Base-by-base conservation (phyloP, 2,329 filamentous ascomycete genomes). In the Claviceps digitariae region DNA sequence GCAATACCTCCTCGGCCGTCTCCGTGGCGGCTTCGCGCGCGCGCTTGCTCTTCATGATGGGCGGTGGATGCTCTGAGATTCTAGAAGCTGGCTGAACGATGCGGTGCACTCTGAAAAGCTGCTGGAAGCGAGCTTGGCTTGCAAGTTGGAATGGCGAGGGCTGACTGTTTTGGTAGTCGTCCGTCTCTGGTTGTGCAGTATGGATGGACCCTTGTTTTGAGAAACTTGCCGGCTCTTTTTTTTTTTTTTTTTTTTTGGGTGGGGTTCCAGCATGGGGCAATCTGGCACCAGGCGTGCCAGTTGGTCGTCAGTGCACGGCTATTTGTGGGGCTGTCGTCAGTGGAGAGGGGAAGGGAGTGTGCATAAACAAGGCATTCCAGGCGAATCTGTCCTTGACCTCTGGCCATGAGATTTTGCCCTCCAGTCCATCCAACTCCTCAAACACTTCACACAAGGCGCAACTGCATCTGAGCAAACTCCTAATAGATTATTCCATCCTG, bases 21-120 rank as follows among this genome's bases (percentile, higher is more conserved):
- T 59, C 58, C 38, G 63, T 60, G 44, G 53, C 59, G 34, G 63
- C 63, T 49, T 70, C 67, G 54, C 64, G 64, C 41, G 67, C 68
- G 51, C 68, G 67, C 57, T 71, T 71, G 64, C 67, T 71, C 60
- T 71, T 71, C 63, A 66, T 64, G 48, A 12, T 38, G 17, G 8
- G 40, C 8, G 40, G 34, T 36, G 12, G 3, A 4, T 36, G 34
- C 13, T 2, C 2, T 36, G 34, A 13, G 34, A 36, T 29, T n/a
- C n/a, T n/a, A n/a, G n/a, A n/a, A n/a, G n/a, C n/a, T n/a, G n/a
- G n/a, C n/a, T n/a, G n/a, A n/a, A n/a, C n/a, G n/a, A n/a, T n/a
- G n/a, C n/a, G n/a, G n/a, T n/a, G n/a, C n/a, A n/a, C n/a, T n/a
- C n/a, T n/a, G n/a, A n/a, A n/a, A n/a, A n/a, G n/a, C n/a, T n/a